Conservation (phyloP, 2,329 filamentous ascomycete species). For the Diaporthe longicolla region DNA sequence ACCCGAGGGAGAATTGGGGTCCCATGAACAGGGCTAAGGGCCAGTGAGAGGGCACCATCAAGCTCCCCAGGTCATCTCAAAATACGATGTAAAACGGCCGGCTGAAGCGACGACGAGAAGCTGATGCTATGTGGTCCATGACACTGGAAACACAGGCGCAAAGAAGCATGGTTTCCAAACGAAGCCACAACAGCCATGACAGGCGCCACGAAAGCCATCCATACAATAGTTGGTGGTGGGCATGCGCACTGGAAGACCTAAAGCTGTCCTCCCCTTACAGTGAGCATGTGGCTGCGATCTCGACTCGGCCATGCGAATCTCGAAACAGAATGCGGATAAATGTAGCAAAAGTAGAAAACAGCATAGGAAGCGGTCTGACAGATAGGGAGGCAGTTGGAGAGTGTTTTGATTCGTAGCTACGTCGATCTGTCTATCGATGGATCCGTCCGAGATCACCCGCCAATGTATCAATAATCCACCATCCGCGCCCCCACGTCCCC, state of each 20-base stretch:
- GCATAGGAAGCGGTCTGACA: neutral
- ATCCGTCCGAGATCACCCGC: conserved; percentile 19
- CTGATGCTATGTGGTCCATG: neutral
- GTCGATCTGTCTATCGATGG: conserved; percentile 19
- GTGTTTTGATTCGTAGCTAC: conserved; percentile 14
- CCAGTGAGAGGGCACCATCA: neutral
- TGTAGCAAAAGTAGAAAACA: neutral
- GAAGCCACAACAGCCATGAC: neutral
- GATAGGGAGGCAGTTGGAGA: conserved; percentile 4
- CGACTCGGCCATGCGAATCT: neutral
- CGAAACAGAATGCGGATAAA: neutral
- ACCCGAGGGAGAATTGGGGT: conserved; percentile 94
- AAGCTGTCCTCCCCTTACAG: neutral
- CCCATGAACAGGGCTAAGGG: conserved; percentile 76
- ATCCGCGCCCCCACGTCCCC: neutral
- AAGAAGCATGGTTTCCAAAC: neutral
- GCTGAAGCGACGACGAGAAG: neutral
- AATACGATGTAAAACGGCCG: no score
- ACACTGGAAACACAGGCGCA: neutral
- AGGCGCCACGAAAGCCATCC: neutral
- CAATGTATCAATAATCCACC: conserved; percentile 14
- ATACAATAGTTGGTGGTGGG: neutral
- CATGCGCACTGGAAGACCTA: neutral
- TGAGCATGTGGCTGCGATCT: neutral
- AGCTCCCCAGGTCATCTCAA: neutral